phyloP scores from a whole-genome alignment of 2,329 filamentous ascomycete species.

The Aspergillus costaricaensis region DNA sequence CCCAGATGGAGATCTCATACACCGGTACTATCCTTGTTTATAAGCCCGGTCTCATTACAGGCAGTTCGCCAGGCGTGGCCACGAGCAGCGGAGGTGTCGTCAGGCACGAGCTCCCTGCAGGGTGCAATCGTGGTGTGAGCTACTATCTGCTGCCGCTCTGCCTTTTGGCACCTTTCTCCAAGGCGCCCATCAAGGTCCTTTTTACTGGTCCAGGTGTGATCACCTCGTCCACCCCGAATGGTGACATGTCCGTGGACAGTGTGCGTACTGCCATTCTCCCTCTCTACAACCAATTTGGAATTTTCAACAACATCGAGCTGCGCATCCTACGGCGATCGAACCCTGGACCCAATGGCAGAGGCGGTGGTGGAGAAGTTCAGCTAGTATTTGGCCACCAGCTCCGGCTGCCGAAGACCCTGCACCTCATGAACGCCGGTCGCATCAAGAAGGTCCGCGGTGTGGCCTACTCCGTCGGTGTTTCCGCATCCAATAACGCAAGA shows the following conservation, averaged over 20 bases:
- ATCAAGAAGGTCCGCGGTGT: constrained; percentile 90
- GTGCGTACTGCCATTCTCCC: constrained; percentile 92
- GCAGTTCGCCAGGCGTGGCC: constrained; percentile 74
- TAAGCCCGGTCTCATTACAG: constrained; percentile 88
- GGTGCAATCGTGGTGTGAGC: constrained; percentile 77
- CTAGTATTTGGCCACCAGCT: constrained; percentile 92
- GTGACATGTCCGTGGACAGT: constrained; percentile 88
- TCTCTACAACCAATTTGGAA: constrained; percentile 86
- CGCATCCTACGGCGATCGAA: constrained; percentile 79
- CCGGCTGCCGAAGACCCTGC: constrained; percentile 87
- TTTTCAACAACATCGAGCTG: constrained; percentile 81
- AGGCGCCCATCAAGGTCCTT: constrained; percentile 84
- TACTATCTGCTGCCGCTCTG: constrained; percentile 92
- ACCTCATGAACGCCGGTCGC: constrained; percentile 78
- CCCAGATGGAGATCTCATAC: constrained; percentile 91
- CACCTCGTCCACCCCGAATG: constrained; percentile 77
- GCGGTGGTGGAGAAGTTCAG: constrained; percentile 90
- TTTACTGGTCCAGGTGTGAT: constrained; percentile 92
- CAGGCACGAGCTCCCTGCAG: constrained; percentile 75
- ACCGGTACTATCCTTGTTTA: constrained; percentile 93
- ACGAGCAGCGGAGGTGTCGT: constrained; percentile 71
- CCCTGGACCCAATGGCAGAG: constrained; percentile 70
- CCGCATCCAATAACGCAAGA: constrained; percentile 86
- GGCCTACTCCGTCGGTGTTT: constrained; percentile 89
- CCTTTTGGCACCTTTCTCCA: constrained; percentile 88